Evolutionary conservation across 2,329 filamentous ascomycete species (phyloP), one percentile per base, ranked within the genome.

Genomic region (Neocucurbitaria cava): DNA sequence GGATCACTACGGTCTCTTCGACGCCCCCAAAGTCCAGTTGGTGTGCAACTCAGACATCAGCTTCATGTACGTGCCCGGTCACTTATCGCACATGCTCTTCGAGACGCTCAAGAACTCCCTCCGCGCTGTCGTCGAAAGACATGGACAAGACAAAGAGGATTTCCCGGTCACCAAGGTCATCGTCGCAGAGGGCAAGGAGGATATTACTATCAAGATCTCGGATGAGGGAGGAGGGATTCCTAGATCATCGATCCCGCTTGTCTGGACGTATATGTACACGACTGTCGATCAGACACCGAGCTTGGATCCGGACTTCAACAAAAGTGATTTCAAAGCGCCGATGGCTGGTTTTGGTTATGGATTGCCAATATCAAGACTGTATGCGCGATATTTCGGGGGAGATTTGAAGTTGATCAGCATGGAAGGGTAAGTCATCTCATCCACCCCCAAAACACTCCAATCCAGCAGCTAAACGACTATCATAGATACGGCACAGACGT

Each of bases 251-350:
- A 98, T 99, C 61, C 95, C 95, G 5, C 84, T 99, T 13, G 95
- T 98, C n/a, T 99, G 95, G 95, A 99, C 95, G 11, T 99, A 99
- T 77, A 99, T 98, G 95, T 99, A 99, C 77, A 99, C 95, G 31
- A 99, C 95, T 2, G 95, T 99, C 61, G 95, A 98, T 76, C 88
- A 93, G 66, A 98, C 95, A 20, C 95, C 95, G 13, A 96, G 88
- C 72, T 81, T 99, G 59, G 95, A 99, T 72, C 95, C 95, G 0
- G 94, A 98, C 75, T 99, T 98, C 76, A 94, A 99, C 78, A 96
- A 98, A 81, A 96, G 89, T 78, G 95, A 99, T 76, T 99, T 99
- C 83, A 98, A 99, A 78, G 95, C 95, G 11, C 95, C 95, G 1
- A 98, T 99, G 95, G 95, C 95, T 58, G 95, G 95, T 2, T 99